Percentiles rank a stretch among this genome's conserved stretches.
These are phyloP conservation scores for Eucalyptus polybractea DNA, from an alignment of 345 rosid species.

Conservation along the genomic window DNA sequence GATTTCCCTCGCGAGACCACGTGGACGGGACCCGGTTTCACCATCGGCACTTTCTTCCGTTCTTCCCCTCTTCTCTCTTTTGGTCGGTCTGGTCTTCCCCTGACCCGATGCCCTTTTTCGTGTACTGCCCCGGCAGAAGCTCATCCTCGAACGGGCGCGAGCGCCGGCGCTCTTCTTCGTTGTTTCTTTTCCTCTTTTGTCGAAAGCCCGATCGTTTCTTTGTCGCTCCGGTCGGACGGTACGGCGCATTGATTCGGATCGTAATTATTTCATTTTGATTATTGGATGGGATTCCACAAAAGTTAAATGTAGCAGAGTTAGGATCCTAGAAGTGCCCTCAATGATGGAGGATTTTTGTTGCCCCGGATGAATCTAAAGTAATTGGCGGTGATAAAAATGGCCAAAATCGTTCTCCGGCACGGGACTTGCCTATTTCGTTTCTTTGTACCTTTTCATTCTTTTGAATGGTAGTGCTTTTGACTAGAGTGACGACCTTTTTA, in stretches of 20 bases:
- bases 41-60: no score
- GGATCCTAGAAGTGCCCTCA: background rate
- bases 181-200: background rate
- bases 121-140: background rate
- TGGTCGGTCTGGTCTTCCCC: no score
- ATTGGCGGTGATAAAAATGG: background rate
- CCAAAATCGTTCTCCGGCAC: background rate
- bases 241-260: no score
- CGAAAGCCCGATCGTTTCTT: background rate
- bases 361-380: background rate
- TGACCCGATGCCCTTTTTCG: no score
- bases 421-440: background rate
- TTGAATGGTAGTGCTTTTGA: fast-evolving
- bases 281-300: no score
- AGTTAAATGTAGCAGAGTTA: no score
- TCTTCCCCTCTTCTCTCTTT: no score
- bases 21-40: no score
- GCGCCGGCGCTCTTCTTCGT: background rate
- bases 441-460: background rate
- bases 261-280: no score
- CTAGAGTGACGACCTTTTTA: background rate
- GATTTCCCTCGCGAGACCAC: no score
- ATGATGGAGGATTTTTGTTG: background rate
- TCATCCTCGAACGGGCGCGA: background rate
- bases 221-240: background rate